Evolutionary conservation across 2,329 filamentous ascomycete genomes (phyloP).

Genomic region (Trichophyton mentagrophytes): DNA sequence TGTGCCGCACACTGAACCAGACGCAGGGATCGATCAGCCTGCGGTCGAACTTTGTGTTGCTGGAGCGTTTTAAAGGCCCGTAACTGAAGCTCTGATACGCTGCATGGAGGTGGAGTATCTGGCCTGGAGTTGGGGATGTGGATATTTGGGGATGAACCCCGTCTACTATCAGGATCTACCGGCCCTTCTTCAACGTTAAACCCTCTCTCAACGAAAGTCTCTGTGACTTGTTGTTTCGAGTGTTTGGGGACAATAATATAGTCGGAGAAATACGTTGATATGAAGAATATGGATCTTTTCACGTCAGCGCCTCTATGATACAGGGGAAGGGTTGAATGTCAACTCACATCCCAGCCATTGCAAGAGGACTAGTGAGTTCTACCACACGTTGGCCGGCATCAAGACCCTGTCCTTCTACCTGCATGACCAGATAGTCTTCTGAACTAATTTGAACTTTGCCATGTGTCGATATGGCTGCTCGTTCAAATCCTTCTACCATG

Average conservation of each 20-base stretch:
- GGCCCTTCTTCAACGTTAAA: conserved; percentile 62
- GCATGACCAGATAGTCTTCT: conserved; percentile 78
- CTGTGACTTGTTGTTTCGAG: conserved; percentile 59
- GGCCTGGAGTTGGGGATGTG: conserved; percentile 31
- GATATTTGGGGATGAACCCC: conserved; percentile 17
- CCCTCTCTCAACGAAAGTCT: conserved; percentile 62
- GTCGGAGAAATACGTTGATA: conserved; percentile 95
- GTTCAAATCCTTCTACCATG: conserved; percentile 51
- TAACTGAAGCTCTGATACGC: conserved; percentile 63
- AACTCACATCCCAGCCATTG: conserved; percentile 69
- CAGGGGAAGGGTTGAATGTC: background rate
- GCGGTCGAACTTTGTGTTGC: conserved; percentile 60
- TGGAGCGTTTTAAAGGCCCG: conserved; percentile 77
- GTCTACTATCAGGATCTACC: conserved; percentile 6
- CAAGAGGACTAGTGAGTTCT: conserved; percentile 79
- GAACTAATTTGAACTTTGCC: conserved; percentile 58
- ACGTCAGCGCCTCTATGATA: background rate
- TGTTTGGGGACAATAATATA: conserved; percentile 82
- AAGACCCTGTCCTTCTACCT: conserved; percentile 77
- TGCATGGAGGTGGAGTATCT: conserved; percentile 63
- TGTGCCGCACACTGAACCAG: conserved; percentile 72
- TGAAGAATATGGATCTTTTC: conserved; percentile 78
- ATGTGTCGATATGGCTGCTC: conserved; percentile 17
- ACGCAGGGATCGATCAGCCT: conserved; percentile 54
- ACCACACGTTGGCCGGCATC: conserved; percentile 85